Evolutionary conservation across 2,329 filamentous ascomycete species (phyloP), one percentile per base, ranked within the genome.

Genomic region (Botrytis porri): DNA sequence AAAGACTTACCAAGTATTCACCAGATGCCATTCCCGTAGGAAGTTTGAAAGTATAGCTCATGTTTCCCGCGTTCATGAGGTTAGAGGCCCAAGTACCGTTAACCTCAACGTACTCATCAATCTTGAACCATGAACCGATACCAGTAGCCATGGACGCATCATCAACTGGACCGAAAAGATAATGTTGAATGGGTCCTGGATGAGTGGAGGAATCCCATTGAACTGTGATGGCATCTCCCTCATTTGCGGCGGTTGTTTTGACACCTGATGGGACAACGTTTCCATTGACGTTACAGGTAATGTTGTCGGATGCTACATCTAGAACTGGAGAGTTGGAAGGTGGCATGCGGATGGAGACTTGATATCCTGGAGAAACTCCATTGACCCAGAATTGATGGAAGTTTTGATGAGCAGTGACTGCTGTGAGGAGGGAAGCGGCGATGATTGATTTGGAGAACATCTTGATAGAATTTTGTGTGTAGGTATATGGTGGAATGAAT

Each of bases 251-350:
- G 14, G 80, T 74, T 22, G 81, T 82, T n/a, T 72, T 74, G 29
- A 82, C 80, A 59, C 80, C 80, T 1, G 76, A 75, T 37, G 78
- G 77, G 16, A 81, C 80, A 57, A 73, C 80, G 67, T 76, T 75
- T 41, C 83, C 80, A 41, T 82, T 82, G 25, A 81, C 81, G 73
- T 86, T 86, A 80, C 86, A 88, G 74, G 84, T 82, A 74, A 88
- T 84, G 76, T 84, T 83, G 72, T 83, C 79, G 66, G 84, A 85
- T 65, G 76, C 83, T 57, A 87, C 84, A 73, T 85, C 82, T 69
- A 70, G 64, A 18, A 88, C 82, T 10, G 87, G 86, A 25, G 80
- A 84, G 82, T 89, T 90, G 77, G 82, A 84, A 1, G 79, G 69
- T 1, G 86, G 86, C 12, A 86, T 76, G 69, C 87, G 84, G 62